Evolutionary conservation across 2,329 filamentous ascomycete species (phyloP).

Genomic region (Cryphonectria carpinicola): DNA sequence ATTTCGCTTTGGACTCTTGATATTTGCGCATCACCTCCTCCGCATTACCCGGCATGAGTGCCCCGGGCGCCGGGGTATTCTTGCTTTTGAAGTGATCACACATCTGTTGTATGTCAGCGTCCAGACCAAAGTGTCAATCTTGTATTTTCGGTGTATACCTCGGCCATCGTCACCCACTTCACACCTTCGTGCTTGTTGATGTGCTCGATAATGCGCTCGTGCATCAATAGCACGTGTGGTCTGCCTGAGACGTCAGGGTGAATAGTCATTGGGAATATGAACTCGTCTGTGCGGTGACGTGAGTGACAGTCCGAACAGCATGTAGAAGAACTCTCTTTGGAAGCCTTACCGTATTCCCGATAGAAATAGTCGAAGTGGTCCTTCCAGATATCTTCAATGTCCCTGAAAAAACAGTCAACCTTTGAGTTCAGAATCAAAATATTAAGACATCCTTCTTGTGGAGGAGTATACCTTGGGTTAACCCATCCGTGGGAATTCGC

Average conservation of each 20-base stretch:
- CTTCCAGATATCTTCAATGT: conserved; percentile 67
- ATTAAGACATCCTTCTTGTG: background rate
- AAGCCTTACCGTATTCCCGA: conserved; percentile 59
- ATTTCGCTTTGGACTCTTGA: background rate
- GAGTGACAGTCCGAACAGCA: background rate
- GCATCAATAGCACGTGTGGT: conserved; percentile 74
- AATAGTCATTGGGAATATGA: conserved; percentile 76
- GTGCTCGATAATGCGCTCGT: conserved; percentile 55
- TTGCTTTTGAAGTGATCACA: conserved; percentile 30
- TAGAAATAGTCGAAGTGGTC: conserved; percentile 76
- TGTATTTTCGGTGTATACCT: conserved; percentile 13
- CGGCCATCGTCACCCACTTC: conserved; percentile 27
- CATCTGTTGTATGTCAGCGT: conserved; percentile 19
- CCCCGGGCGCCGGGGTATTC: conserved; percentile 22
- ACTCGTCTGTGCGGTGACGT: conserved; percentile 53
- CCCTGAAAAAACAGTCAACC: conserved; percentile 43
- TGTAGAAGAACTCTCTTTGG: background rate
- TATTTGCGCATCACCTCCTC: conserved; percentile 27
- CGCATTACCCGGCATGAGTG: conserved; percentile 24
- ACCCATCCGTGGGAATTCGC: conserved; percentile 67
- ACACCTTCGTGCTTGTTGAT: conserved; percentile 30
- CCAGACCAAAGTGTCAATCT: background rate
- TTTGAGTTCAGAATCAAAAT: background rate
- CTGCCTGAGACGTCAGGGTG: conserved; percentile 75
- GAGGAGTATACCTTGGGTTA: conserved; percentile 54